Evolutionary conservation across 345 rosid species (phyloP), one percentile per base, ranked within the genome.

Genomic region (Hypericum androsaemum): DNA sequence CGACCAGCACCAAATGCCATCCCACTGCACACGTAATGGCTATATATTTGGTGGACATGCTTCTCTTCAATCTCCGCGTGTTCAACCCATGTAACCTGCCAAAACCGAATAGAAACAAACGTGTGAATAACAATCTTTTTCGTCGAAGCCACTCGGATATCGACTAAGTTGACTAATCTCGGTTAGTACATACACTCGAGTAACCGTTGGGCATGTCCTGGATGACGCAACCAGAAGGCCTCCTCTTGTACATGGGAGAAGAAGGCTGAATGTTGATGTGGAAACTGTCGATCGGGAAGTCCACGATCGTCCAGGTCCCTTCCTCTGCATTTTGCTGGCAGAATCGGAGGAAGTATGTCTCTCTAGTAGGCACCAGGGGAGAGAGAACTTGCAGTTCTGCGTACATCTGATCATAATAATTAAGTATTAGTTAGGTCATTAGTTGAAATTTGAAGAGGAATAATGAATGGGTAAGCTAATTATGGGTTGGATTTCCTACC

Each of bases 171-270:
- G 32, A 22, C 32, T 22, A 22, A 22, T 22, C 2, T 22, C 2
- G 32, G 32, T 22, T 22, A 22, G 32, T 22, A 4, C 32, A 1
- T 22, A 84, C 94, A 75, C 72, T 79, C 32, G 99, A 86, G 72
- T 94, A 94, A 6, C 99, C 99, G 63, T 88, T 88, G 42, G 99
- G 94, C 94, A 94, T 81, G 57, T 94, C 99, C 61, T 83, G 95
- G 64, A 94, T 86, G 15, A 88, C 51, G 58, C 97, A 88, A 17
- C 99, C 97, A 8, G 99, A 88, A 0, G 95, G 82, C 37, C 72
- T 66, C 61, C 97, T 82, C 66, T 64, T 77, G 61, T 81, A 83
- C 16, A 73, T 47, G 4, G 83, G 87, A 22, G 32, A 22, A 22
- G 32, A 22, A 22, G 32, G 32, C 32, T 22, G 32, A 4, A 22